Conservation (phyloP, 2,329 filamentous ascomycete species). For the Ceratocystis colombiana region DNA sequence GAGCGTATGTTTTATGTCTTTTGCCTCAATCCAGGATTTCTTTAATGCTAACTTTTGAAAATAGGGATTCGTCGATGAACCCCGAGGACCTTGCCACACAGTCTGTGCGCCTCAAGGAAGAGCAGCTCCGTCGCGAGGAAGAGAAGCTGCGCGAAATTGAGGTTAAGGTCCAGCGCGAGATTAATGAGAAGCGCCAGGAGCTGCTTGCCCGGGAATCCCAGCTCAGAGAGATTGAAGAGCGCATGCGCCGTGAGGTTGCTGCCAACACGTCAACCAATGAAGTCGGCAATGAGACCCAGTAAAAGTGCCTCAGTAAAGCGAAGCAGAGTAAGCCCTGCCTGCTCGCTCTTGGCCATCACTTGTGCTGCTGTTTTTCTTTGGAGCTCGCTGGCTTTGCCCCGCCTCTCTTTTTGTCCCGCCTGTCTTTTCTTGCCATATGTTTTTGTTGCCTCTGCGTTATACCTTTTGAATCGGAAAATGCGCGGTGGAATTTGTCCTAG, state of each 20-base stretch:
- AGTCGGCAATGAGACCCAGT: constrained; percentile 40
- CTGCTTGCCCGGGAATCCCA: constrained; percentile 94
- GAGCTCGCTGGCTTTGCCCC: constrained; percentile 3
- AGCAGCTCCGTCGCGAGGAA: constrained; percentile 96
- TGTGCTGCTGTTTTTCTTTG: constrained; percentile 37
- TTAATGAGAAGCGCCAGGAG: constrained; percentile 99
- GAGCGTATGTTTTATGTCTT: constrained; percentile 56
- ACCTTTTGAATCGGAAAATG: constrained; percentile 25
- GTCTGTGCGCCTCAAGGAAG: constrained; percentile 97
- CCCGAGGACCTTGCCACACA: constrained; percentile 94
- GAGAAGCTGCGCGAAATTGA: constrained; percentile 99
- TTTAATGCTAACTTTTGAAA: constrained; percentile 20
- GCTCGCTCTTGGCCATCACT: constrained; percentile 34
- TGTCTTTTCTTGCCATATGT: constrained; percentile 21
- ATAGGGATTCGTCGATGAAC: constrained; percentile 81
- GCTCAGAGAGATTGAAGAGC: constrained; percentile 94
- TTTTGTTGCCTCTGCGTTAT: constrained; percentile 24
- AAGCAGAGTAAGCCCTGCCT: constrained; percentile 31
- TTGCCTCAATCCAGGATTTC: constrained; percentile 30
- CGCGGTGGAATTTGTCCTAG: constrained; percentile 19
- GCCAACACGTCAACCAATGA: constrained; percentile 37
- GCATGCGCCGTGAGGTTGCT: constrained; percentile 81
- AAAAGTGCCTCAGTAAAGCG: constrained; percentile 9
- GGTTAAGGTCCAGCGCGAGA: constrained; percentile 98
- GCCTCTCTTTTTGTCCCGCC: constrained; percentile 15